Evolutionary conservation across 75 land plant species (phyloP).

Genomic region (Picea glauca): DNA sequence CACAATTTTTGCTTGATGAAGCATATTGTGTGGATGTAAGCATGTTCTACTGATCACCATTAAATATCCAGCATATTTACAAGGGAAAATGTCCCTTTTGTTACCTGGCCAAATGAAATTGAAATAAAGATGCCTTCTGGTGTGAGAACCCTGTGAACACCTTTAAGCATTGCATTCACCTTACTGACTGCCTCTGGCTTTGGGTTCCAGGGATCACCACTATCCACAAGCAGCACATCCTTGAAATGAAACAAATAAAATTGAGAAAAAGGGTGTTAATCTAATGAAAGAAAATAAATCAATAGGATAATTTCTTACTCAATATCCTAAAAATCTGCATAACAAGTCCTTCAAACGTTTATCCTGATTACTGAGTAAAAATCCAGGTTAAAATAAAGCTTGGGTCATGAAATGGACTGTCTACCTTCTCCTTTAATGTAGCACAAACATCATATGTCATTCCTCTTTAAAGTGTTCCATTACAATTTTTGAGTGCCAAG

Average conservation of each 20-base stretch:
- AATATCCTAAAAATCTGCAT: neutral
- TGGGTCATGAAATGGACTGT: neutral
- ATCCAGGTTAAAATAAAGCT: neutral
- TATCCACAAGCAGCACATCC: conserved; percentile 95
- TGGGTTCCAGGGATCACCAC: conserved; percentile 98
- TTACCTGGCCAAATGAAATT: conserved; percentile 93
- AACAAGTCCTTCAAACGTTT: conserved; percentile 2
- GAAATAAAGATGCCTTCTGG: conserved; percentile 80
- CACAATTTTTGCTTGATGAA: too few species aligned
- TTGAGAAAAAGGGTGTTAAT: neutral
- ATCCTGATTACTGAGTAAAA: neutral
- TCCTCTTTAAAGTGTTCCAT: neutral
- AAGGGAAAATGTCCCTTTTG: neutral
- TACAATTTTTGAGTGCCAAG: neutral
- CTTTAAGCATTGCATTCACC: conserved; percentile 69
- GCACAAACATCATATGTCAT: neutral
- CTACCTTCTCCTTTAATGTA: neutral
- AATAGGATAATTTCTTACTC: too few species aligned
- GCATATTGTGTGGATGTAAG: too few species aligned
- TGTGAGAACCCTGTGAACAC: conserved; percentile 79
- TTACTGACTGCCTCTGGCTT: conserved; percentile 41
- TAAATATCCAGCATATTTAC: neutral
- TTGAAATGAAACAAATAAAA: conserved; percentile 25
- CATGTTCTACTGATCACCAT: neutral
- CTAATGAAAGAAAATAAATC: too few species aligned